Evolutionary conservation across 1,284 basidiomycete genomes (phyloP), one percentile per base, ranked within the genome.

Genomic region (Ustilago shanxiensis): DNA sequence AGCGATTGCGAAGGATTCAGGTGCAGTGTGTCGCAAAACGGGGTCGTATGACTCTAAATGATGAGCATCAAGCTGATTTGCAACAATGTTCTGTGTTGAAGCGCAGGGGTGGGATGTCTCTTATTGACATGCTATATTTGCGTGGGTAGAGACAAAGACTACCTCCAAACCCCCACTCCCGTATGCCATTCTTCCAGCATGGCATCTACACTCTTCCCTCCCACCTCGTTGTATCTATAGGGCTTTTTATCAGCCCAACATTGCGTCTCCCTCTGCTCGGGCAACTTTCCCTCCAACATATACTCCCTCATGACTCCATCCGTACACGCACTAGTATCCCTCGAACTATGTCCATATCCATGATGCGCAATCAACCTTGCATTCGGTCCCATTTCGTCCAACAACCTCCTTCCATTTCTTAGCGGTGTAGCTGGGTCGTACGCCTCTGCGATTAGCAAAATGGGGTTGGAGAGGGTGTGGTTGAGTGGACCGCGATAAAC

Each of bases 381-480:
- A 29, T 79, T 79, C 0, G 52, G n/a, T 1, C 72, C 76, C 71
- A 79, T 72, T 31, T 73, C 76, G 0, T 14, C 20, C 7, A 60
- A 29, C 33, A 79, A 33, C 26, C 76, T 31, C 5, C 68, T 22
- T 0, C 67, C 76, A 16, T 70, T 71, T 5, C 68, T 55, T 3
- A 79, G 59, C 10, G 76, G 76, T n/a, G 76, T 79, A 0, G 76
- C 76, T 0, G 72, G 76, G 37, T 79, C 76, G 58, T 75, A 79
- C 2, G 54, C 57, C 60, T 75, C 64, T 0, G 71, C 72, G 31
- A 79, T 60, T 11, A 79, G 64, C 24, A 79, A 51, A 0, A 72
- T 57, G 0, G 72, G 76, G 33, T 63, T 49, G 24, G 55, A 53
- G 24, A 79, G 65, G 4, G 45, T 54, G 13, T 68, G 57, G 39